Base-by-base conservation (phyloP, 208 protist species). In the Trypanosomatidae sp. region DNA sequence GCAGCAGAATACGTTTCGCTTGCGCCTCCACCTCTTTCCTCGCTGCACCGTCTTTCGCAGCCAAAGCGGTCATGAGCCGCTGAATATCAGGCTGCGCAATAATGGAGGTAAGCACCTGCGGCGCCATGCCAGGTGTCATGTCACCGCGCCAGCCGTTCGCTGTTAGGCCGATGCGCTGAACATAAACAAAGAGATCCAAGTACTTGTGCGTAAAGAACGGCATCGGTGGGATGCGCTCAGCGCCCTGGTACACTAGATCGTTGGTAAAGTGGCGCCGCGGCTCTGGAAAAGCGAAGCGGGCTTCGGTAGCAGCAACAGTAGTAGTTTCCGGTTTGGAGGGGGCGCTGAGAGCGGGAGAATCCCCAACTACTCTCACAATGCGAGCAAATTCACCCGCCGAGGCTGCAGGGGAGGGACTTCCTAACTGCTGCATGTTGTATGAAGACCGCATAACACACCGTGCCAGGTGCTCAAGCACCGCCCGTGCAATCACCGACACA, bases 81-180 rank as follows among this genome's bases (percentile, higher is more conserved):
- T 86, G 76, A 10, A 97, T 70, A 69, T 81, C 62, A 13, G 88
- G 90, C 76, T 86, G 82, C 12, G 72, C 70, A 10, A 97, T 76
- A 41, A 97, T 94, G 19, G 76, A 41, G 62, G 64, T 49, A 47
- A 89, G 43, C 12, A 76, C 77, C 52, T 86, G 62, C 43, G 83
- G 79, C 19, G 89, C 87, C 72, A 94, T 80, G 55, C 90, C 90
- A 28, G 87, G 84, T 17, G 47, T 62, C 60, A 90, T 83, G 44
- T 55, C 43, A 15, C 62, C 64, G 44, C 76, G 82, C 46, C 50
- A 52, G 25, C 92, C 92, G 56, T 81, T 84, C 22, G 84, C 41
- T 8, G 71, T 36, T 66, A 90, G 76, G 41, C 89, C 92, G 53
- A 33, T 65, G 50, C 86, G 85, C 13, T 82, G 56, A 22, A 80